Base-by-base conservation (phyloP, 2,329 filamentous ascomycete species). In the Plectosphaerella cucumerina region DNA sequence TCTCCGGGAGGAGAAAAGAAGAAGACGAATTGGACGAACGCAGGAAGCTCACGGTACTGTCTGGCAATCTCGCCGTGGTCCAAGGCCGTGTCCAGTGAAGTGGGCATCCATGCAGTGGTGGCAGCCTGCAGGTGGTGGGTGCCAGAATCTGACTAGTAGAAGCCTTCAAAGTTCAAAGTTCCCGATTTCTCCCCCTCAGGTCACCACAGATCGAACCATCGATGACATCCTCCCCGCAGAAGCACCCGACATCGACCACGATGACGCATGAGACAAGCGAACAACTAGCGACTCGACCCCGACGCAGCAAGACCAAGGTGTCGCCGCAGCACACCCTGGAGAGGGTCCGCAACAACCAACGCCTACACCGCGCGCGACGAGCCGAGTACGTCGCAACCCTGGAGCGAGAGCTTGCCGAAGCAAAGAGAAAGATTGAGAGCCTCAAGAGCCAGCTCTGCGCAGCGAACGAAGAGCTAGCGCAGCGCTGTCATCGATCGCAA, bases 301-400 rank as follows among this genome's bases (percentile, higher is more conserved):
- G 17, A 14, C 6, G 15, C 47, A 15, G 33, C 11, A 22, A 17
- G 10, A 15, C 33, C 11, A 22, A 17, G 10, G 44, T 44, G n/a
- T 48, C 39, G 21, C 8, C 22, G 41, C 57, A 65, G 5, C 60
- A 70, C 51, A 63, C 68, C 20, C 60, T 63, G 3, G 57, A 56
- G 9, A 68, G 76, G 8, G 70, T 76, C 15, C 73, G 75, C n/a
- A 70, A 79, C 44, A 80, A 79, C 55, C 75, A 79, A 58, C 71
- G 76, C 37, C 70, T 75, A 21, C 75, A 79, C 56, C 72, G 76
- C 5, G 73, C 73, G 9, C 64, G 71, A 26, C 66, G 69, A 41
- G 71, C 69, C 44, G 64, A 66, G 35, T 65, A 68, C 35, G 67
- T 77, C 22, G 58, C 65, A 2, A 63, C 65, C 1, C 60, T 76